Evolutionary conservation across 306 rosid genomes (phyloP), one percentile per base, ranked within the genome.

Genomic region (Alnus glutinosa): DNA sequence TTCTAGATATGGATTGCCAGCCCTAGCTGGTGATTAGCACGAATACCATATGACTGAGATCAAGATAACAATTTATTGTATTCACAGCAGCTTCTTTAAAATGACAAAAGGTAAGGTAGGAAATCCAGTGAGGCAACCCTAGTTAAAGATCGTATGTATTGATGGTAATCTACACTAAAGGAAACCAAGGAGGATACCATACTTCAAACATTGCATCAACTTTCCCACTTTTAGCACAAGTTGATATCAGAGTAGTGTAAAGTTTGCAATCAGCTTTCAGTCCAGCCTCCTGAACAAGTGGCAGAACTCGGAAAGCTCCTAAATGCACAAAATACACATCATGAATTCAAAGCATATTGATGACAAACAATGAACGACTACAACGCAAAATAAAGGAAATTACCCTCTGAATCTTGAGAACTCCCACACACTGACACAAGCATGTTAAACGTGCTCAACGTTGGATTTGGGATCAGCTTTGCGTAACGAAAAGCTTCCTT

Each of bases 121-220:
- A 36, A 73, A 62, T 30, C 51, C 47, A 44, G 15, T 59, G 62
- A 71, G 82, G 19, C 42, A 58, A 32, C 39, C 48, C 30, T 13
- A 63, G 73, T 47, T 18, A 67, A 37, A 18, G 72, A 67, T 42
- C 32, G 6, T 67, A 67, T 9, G n/a, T 39, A 50, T 72, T 37
- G 55, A 66, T 55, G 79, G 67, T 70, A 57, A 28, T 79, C 74
- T 55, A 71, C 79, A 34, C 28, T 51, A 81, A 47, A 76, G 75
- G 49, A 68, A 77, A 71, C 64, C 78, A 74, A 74, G 89, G 68
- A 81, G 76, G 87, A 82, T 72, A 80, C 49, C 92, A 69, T 92
- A 92, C 99, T 82, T 95, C 96, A 73, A 95, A 95, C 99, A 95
- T 95, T 50, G 80, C 74, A 83, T 95, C 97, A 82, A 95, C 97